These are phyloP conservation scores for Wallacemonas sp. DNA, from an alignment of 208 protist genomes.

Conservation along the genomic window DNA sequence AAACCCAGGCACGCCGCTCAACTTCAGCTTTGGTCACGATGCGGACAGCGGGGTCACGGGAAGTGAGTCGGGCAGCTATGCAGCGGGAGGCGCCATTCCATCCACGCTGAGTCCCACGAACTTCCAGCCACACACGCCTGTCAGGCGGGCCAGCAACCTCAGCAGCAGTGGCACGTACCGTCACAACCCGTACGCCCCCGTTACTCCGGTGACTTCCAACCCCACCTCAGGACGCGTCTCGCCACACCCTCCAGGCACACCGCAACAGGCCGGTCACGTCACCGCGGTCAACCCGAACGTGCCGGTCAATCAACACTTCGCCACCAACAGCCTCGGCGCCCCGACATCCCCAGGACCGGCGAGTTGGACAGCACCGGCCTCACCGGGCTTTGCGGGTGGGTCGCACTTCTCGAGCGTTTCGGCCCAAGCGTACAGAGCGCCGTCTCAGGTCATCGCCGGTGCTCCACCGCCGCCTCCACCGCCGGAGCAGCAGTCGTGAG, in stretches of 20 bases:
- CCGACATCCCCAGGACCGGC: neutral
- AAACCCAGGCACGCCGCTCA: conserved; percentile 38
- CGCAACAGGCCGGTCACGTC: neutral
- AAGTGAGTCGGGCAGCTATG: conserved; percentile 13
- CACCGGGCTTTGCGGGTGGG: neutral
- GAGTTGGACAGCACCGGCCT: neutral
- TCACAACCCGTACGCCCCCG: conserved; percentile 67
- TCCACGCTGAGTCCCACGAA: conserved; percentile 10
- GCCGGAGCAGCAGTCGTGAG: no score
- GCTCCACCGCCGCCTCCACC: conserved; percentile 1
- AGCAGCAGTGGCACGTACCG: conserved; percentile 49
- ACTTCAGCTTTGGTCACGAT: conserved; percentile 42
- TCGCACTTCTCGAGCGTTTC: neutral
- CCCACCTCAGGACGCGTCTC: conserved; percentile 11
- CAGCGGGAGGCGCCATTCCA: conserved; percentile 1
- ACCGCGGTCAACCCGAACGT: neutral
- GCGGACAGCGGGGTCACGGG: conserved; percentile 17
- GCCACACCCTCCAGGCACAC: neutral
- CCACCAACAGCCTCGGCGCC: neutral
- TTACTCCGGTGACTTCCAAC: conserved; percentile 39
- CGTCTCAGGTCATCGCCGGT: neutral
- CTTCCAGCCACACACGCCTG: conserved; percentile 25
- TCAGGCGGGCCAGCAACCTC: conserved; percentile 37
- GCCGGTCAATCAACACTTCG: conserved; percentile 8
- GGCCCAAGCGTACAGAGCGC: neutral